Evolutionary conservation across 169 alveolate genomes (phyloP).

Genomic region (Theileria annulata): DNA sequence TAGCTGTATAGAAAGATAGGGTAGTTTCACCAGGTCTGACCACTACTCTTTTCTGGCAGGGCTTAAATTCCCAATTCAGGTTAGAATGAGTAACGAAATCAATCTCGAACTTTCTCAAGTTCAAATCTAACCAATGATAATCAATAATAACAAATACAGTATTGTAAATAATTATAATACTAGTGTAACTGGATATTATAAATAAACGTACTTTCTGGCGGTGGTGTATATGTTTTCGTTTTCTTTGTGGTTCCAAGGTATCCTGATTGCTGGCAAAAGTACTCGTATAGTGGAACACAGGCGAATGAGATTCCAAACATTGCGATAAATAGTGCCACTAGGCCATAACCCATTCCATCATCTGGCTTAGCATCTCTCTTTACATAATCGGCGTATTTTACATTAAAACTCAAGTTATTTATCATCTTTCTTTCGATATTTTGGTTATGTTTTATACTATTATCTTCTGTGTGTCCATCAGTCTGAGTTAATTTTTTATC

Average conservation of each 20-base stretch:
- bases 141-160: constrained; percentile 6
- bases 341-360: constrained; percentile 13
- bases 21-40: constrained; percentile 89
- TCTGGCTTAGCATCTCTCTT: not conserved
- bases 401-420: not conserved
- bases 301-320: constrained; percentile 77
- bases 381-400: not conserved
- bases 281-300: constrained; percentile 76
- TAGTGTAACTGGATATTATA: not conserved
- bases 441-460: not conserved
- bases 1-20: constrained; percentile 86
- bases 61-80: constrained; percentile 85
- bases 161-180: not conserved
- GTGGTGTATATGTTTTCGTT: constrained; percentile 52
- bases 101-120: constrained; percentile 68
- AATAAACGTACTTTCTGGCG: constrained; percentile 50
- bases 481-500: not conserved
- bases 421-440: not conserved
- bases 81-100: constrained; percentile 77
- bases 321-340: constrained; percentile 47
- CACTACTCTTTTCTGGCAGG: constrained; percentile 80
- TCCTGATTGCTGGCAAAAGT: constrained; percentile 78
- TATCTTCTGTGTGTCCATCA: constrained; percentile 10
- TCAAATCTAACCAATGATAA: constrained; percentile 34
- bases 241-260: constrained; percentile 70